phyloP scores from a whole-genome alignment of 2,329 filamentous ascomycete species.

The Ophiostoma tasmaniense region DNA sequence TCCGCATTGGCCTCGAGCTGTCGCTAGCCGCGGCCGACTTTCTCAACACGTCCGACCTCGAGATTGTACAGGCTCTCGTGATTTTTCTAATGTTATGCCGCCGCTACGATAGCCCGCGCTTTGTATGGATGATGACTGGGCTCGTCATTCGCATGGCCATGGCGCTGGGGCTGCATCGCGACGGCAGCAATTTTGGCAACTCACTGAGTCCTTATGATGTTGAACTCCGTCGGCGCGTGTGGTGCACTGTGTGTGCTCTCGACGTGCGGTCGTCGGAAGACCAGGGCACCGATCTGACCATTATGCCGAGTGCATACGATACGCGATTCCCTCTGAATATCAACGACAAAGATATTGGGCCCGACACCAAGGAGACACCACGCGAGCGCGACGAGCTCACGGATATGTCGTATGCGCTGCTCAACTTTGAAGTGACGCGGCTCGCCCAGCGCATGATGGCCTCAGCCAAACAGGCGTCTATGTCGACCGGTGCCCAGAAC shows the following conservation, averaged over 20 bases:
- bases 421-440: constrained; percentile 31
- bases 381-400: constrained; percentile 42
- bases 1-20: constrained; percentile 47
- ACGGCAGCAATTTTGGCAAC: constrained; percentile 36
- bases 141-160: constrained; percentile 51
- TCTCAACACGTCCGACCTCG: constrained; percentile 47
- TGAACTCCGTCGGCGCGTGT: constrained; percentile 52
- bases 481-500: constrained; percentile 22
- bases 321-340: constrained; percentile 48
- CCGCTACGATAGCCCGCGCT: constrained; percentile 41
- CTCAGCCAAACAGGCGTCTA: constrained; percentile 1
- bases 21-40: constrained; percentile 51
- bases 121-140: constrained; percentile 52
- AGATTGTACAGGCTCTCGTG: constrained; percentile 49
- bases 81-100: constrained; percentile 46
- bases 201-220: constrained; percentile 48
- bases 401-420: constrained; percentile 40
- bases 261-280: constrained; percentile 50
- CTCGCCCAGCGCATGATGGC: constrained; percentile 32
- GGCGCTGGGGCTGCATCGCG: constrained; percentile 52
- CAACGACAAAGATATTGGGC: constrained; percentile 43
- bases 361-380: constrained; percentile 39
- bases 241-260: constrained; percentile 51
- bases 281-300: constrained; percentile 34
- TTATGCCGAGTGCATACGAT: constrained; percentile 36